A percentile compares a stretch with the other conserved stretches of the same genome.
Conservation (phyloP, 371 early-diverging fungal species). For the Mortierella sp. region DNA sequence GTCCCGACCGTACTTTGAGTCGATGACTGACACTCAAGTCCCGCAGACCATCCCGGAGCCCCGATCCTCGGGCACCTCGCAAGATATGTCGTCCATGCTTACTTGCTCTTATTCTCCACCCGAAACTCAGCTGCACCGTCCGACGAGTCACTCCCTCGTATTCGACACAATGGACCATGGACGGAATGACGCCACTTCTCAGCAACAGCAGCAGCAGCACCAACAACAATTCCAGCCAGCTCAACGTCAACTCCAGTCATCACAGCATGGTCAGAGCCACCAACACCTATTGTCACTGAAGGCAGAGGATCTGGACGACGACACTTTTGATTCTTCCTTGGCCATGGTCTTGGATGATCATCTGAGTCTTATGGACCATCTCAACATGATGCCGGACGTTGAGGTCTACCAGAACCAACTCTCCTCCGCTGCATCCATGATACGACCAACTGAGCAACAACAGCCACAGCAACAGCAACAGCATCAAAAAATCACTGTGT, state of each 20-base stretch:
- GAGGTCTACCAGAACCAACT: background rate
- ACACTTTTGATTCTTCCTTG: conserved; percentile 24
- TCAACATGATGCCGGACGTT: conserved; percentile 30
- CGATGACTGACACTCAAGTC: background rate
- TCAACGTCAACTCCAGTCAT: background rate
- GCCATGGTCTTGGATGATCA: conserved; percentile 38
- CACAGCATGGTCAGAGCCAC: background rate
- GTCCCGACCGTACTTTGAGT: background rate
- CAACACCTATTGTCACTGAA: conserved; percentile 8
- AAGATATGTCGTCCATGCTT: background rate
- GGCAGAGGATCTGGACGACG: conserved; percentile 19
- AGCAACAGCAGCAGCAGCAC: conserved; percentile 2
- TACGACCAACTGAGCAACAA: background rate
- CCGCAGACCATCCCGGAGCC: background rate
- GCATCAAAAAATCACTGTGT: background rate
- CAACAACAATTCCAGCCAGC: background rate
- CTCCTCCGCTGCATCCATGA: background rate
- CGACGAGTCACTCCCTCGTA: background rate
- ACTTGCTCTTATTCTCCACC: background rate
- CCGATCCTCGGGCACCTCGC: background rate
- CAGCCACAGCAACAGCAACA: background rate
- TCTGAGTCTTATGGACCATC: conserved; percentile 38
- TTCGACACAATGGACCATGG: background rate
- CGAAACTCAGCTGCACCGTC: background rate
- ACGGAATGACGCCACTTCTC: background rate